Evolutionary conservation across 75 land plant species (phyloP).

Genomic region (Chamaecyparis obtusa): DNA sequence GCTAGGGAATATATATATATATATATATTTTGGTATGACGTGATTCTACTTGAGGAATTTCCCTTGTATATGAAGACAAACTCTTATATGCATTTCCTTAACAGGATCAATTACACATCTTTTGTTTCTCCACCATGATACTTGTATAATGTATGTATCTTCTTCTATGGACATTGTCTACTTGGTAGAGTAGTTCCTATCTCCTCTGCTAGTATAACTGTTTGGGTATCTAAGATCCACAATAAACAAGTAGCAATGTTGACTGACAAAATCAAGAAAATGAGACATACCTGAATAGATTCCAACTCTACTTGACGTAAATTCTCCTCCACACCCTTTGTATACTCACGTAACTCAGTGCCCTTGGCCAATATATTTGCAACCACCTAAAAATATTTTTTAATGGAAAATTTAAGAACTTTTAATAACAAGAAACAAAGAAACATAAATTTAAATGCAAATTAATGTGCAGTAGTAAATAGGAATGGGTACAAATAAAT

Average conservation of each 20-base stretch:
- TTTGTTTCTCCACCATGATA: neutral
- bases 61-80: neutral
- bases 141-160: neutral
- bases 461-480: neutral
- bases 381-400: constrained; percentile 53
- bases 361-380: constrained; percentile 89
- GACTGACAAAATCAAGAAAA: neutral
- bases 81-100: neutral
- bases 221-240: neutral
- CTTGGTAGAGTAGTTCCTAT: neutral
- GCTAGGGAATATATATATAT: too few species aligned
- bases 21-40: neutral
- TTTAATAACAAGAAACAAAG: neutral
- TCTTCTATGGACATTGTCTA: neutral
- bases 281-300: constrained; percentile 77
- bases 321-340: constrained; percentile 92
- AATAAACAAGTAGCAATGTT: neutral
- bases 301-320: constrained; percentile 89
- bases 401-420: neutral
- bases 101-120: neutral
- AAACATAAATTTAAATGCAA: neutral
- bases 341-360: constrained; percentile 75
- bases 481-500: neutral
- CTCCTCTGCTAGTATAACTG: neutral
- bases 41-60: neutral